A percentile compares a stretch with the other conserved stretches of the same genome.
phyloP scores from a whole-genome alignment of 2,329 filamentous ascomycete species.

The Pyricularia pennisetigena region DNA sequence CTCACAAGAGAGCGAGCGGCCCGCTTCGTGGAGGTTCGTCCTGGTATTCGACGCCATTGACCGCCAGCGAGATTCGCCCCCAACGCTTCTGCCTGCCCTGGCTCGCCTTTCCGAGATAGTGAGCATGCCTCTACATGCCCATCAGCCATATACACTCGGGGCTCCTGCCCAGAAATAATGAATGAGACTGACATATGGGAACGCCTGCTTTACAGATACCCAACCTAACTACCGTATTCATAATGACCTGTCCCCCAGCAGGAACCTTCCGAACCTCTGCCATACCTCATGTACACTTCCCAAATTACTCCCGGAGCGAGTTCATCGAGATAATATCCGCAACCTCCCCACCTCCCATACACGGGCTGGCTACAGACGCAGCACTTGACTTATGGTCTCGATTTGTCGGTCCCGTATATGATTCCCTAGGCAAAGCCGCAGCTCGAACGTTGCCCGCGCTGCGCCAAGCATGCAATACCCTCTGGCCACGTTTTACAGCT shows the following conservation, averaged over 20 bases:
- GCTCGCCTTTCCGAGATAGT: slow-evolving; percentile 75
- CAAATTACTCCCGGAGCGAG: slow-evolving; percentile 73
- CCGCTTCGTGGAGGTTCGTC: slow-evolving; percentile 50
- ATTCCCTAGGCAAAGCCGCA: slow-evolving; percentile 72
- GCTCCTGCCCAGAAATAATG: background rate
- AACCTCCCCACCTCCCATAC: slow-evolving; percentile 30
- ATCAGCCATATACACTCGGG: background rate
- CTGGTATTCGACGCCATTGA: slow-evolving; percentile 86
- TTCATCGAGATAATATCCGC: slow-evolving; percentile 67
- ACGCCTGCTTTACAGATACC: slow-evolving; percentile 50
- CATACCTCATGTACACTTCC: slow-evolving; percentile 71
- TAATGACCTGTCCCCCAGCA: slow-evolving; percentile 62
- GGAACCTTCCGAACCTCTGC: slow-evolving; percentile 60
- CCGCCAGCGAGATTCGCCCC: slow-evolving; percentile 67
- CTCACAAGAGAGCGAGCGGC: background rate
- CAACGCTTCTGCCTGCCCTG: slow-evolving; percentile 71
- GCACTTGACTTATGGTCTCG: slow-evolving; percentile 66
- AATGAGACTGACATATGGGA: background rate
- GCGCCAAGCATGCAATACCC: slow-evolving; percentile 54
- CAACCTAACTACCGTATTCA: slow-evolving; percentile 64
- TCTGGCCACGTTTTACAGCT: slow-evolving; percentile 79
- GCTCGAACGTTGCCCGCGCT: slow-evolving; percentile 72
- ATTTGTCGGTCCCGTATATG: slow-evolving; percentile 78
- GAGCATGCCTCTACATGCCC: slow-evolving; percentile 8
- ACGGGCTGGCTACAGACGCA: slow-evolving; percentile 40